phyloP scores from a whole-genome alignment of 2,329 filamentous ascomycete genomes.

The Fusarium nelsonii region DNA sequence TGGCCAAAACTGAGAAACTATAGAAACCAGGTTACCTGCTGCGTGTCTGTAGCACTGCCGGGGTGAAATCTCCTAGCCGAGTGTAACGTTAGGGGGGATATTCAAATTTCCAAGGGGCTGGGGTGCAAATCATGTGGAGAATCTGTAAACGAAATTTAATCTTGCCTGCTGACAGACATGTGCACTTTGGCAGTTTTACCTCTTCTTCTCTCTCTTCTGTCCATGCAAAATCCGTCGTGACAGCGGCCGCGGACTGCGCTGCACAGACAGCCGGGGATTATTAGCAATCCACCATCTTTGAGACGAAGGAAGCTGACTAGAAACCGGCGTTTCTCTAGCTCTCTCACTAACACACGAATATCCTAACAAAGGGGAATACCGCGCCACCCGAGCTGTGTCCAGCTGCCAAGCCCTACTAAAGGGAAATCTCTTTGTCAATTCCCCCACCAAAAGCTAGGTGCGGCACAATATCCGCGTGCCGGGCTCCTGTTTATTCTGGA shows the following conservation, averaged over 20 bases:
- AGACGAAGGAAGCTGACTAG: not conserved
- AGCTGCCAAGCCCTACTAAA: not conserved
- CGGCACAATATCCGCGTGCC: not conserved
- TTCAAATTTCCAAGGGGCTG: not conserved
- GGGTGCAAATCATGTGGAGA: not conserved
- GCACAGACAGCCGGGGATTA: not conserved
- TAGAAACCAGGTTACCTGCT: not conserved
- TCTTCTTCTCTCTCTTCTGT: not conserved
- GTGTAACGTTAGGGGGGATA: not conserved
- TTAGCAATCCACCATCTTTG: not conserved
- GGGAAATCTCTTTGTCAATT: not conserved
- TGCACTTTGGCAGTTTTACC: not conserved
- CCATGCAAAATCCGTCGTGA: conserved; percentile 7
- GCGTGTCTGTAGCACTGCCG: not conserved
- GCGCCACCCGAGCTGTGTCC: not conserved
- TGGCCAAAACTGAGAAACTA: not conserved
- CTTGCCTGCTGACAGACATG: not conserved
- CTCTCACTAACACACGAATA: not conserved
- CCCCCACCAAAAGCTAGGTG: not conserved
- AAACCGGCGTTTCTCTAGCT: not conserved
- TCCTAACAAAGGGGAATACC: not conserved
- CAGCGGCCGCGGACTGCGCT: not conserved
- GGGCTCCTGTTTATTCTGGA: not conserved
- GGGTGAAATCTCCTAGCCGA: not conserved
- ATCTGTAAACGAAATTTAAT: not conserved